Evolutionary conservation across 257 asterid species (phyloP), one percentile per base, ranked within the genome.

Genomic region (Euphrasia confusa): DNA sequence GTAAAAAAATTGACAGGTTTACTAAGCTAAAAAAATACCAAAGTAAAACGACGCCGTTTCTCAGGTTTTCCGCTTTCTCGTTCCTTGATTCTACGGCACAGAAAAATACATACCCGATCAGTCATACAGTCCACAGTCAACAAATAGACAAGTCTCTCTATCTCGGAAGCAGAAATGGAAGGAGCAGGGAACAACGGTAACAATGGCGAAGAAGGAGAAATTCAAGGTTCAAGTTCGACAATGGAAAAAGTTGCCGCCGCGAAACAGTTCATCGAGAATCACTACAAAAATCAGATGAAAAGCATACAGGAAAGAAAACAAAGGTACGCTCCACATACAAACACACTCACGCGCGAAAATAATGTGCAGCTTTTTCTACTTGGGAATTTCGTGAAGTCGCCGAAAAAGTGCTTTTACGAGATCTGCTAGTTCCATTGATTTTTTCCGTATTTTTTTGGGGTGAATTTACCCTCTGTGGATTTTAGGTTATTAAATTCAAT

Each of bases 231-330:
- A 28, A 89, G 84, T 74, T 74, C 78, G 67, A 89, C 97, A 48
- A 86, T 89, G 88, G 97, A 89, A 75, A 89, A 86, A 78, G 97
- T 89, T 3, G 95, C 95, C 30, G 97, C 97, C 54, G 97, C 97
- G 0, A 89, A 89, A 71, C 91, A 89, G 78, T 89, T 74, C 71
- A 89, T 89, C 74, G 97, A 89, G 80, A 89, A 86, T 78, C 97
- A 89, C 83, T 86, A 89, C 86, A 84, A 78, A 67, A 83, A 76
- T 77, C 97, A 89, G 84, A 89, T 79, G 94, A 89, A 83, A 76
- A 89, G 79, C 81, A 78, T 89, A 37, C 91, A 89, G 59, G 89
- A 89, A 52, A 77, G 97, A 63, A 89, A 89, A 61, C 88, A 89
- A 53, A 82, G 97, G 97, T 89, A 2, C 10, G 40, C 40, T 10